Evolutionary conservation across 495 filamentous ascomycete genomes (phyloP).

Genomic region (Aspergillus nidulans): DNA sequence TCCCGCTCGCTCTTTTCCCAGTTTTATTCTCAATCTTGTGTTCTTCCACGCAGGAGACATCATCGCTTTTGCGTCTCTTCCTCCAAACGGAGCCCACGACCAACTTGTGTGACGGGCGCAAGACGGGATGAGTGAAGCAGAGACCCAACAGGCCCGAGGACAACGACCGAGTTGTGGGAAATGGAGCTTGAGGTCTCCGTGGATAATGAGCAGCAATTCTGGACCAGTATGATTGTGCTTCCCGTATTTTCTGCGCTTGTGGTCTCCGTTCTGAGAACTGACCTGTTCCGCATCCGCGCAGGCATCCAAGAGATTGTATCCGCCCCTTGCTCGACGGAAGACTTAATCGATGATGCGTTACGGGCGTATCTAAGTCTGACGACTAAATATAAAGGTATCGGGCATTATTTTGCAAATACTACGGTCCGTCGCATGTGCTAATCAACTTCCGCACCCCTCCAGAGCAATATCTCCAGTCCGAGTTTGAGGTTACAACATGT

Average conservation of each 20-base stretch:
- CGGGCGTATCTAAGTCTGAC: slow-evolving; percentile 79
- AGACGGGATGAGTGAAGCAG: slow-evolving; percentile 42
- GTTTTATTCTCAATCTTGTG: not conserved
- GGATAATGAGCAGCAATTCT: slow-evolving; percentile 89
- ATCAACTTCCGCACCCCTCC: not conserved
- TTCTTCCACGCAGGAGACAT: not conserved
- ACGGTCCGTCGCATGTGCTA: not conserved
- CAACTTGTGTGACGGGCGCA: slow-evolving; percentile 20
- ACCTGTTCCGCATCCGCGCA: slow-evolving; percentile 29
- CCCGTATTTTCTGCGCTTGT: not conserved
- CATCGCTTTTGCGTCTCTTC: not conserved
- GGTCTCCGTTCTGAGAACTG: not conserved
- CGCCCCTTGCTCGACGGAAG: slow-evolving; percentile 65
- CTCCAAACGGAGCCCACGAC: slow-evolving; percentile 8
- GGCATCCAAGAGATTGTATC: slow-evolving; percentile 80
- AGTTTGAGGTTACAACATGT: slow-evolving; percentile 81
- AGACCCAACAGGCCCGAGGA: slow-evolving; percentile 27
- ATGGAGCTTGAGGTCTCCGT: slow-evolving; percentile 60
- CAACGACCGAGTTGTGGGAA: slow-evolving; percentile 42
- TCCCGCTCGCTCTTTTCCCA: not conserved
- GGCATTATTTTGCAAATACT: not conserved
- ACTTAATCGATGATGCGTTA: slow-evolving; percentile 79
- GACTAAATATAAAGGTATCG: slow-evolving; percentile 63
- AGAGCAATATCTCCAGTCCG: slow-evolving; percentile 78
- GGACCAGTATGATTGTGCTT: slow-evolving; percentile 62